These are phyloP conservation scores for Pyrus pyrifolia DNA, from an alignment of 306 rosid genomes.

Conservation along the genomic window DNA sequence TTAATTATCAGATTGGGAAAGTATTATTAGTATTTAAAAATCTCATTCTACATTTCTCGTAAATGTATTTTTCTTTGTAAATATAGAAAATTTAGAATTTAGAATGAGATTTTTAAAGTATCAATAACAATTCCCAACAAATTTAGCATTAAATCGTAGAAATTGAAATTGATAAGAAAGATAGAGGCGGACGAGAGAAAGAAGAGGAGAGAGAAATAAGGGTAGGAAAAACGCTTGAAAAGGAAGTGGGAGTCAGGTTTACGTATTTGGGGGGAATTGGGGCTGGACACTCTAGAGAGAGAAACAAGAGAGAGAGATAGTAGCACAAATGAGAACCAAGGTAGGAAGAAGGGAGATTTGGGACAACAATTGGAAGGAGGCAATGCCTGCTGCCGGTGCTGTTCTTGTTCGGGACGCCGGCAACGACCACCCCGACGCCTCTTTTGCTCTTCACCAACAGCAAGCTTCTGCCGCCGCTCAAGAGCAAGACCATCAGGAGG, in stretches of 20 bases:
- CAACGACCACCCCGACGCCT: background rate
- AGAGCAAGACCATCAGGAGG: slow-evolving; percentile 14
- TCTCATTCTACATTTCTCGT: too few species aligned
- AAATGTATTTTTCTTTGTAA: too few species aligned
- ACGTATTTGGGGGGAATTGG: background rate
- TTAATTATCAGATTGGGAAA: too few species aligned
- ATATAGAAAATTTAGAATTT: too few species aligned
- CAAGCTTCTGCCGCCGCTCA: background rate
- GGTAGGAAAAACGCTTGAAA: background rate
- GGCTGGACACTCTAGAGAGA: background rate
- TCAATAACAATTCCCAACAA: too few species aligned
- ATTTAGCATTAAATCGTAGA: background rate
- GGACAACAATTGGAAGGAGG: slow-evolving; percentile 21
- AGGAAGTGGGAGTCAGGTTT: background rate
- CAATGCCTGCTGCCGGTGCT: slow-evolving; percentile 9
- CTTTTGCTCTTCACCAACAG: background rate
- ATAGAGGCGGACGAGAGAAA: background rate
- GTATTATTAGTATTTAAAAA: too few species aligned
- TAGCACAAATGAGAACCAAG: slow-evolving; percentile 32
- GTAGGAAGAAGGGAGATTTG: slow-evolving; percentile 37
- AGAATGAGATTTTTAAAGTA: too few species aligned
- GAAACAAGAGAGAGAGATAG: background rate
- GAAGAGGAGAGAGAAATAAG: background rate
- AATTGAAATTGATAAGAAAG: background rate
- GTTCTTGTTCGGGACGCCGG: background rate